Evolutionary conservation across 2,329 filamentous ascomycete genomes (phyloP).

Genomic region (Claviceps sp.): DNA sequence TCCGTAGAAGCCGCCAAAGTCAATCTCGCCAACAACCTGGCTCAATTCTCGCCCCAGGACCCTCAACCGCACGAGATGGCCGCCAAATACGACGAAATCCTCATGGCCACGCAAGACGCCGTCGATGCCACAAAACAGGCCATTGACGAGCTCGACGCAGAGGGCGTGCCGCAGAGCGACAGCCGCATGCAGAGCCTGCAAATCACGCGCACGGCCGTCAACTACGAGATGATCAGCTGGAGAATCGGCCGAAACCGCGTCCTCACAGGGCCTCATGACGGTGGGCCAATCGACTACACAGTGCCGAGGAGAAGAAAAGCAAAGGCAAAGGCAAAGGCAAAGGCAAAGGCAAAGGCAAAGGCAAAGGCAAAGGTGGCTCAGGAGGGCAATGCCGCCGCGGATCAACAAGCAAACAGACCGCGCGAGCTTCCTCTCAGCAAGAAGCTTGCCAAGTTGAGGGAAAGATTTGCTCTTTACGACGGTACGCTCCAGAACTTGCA

Average conservation of each 20-base stretch:
- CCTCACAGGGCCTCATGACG: constrained; percentile 71
- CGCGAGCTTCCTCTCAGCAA: constrained; percentile 58
- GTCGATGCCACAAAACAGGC: constrained; percentile 87
- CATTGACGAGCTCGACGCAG: constrained; percentile 76
- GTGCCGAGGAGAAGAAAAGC: constrained; percentile 35
- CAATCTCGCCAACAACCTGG: constrained; percentile 34
- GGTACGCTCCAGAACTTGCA: constrained; percentile 83
- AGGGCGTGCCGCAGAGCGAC: constrained; percentile 75
- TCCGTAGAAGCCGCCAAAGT: constrained; percentile 45
- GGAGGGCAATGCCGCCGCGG: constrained; percentile 20
- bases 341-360: constrained; percentile 23
- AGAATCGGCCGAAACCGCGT: constrained; percentile 86
- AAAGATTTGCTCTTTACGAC: constrained; percentile 82
- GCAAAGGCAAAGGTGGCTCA: constrained; percentile 19
- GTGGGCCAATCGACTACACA: constrained; percentile 43
- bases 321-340: constrained; percentile 24
- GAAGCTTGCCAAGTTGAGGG: constrained; percentile 67
- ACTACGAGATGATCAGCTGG: constrained; percentile 90
- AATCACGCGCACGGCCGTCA: constrained; percentile 83
- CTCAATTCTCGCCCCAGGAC: constrained; percentile 20
- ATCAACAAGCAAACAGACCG: constrained; percentile 20
- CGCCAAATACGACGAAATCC: constrained; percentile 78
- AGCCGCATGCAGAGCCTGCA: constrained; percentile 82
- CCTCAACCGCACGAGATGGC: constrained; percentile 54
- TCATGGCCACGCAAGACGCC: constrained; percentile 83